Percentiles rank a stretch among this genome's conserved stretches.
Evolutionary conservation across 768 basidiomycete genomes (phyloP).

Genomic region (Termitomyces sp.): DNA sequence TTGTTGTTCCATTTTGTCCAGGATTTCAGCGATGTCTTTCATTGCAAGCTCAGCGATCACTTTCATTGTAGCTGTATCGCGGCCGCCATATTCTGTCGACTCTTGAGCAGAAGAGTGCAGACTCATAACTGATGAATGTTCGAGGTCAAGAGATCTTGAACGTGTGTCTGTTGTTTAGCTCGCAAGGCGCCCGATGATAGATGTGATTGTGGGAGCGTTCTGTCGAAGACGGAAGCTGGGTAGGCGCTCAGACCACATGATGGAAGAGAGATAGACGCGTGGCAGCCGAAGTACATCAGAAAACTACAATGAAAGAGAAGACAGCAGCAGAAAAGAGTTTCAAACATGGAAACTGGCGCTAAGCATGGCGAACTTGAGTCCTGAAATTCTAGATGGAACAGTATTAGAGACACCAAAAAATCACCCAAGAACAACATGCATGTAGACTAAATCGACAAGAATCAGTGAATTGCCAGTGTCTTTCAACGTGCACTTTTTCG

Average conservation of each 20-base stretch:
- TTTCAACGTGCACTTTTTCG: slow-evolving; percentile 43
- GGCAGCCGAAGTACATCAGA: background rate
- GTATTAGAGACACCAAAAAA: background rate
- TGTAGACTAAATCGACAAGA: background rate
- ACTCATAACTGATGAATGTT: background rate
- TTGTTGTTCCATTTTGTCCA: background rate
- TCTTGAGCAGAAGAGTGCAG: background rate
- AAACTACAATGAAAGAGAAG: background rate
- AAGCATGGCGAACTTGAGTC: background rate
- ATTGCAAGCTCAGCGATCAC: slow-evolving; percentile 1
- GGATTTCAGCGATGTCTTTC: slow-evolving; percentile 7
- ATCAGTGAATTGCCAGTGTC: too few species aligned
- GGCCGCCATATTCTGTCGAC: background rate
- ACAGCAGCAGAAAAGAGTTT: background rate
- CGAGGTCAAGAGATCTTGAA: background rate
- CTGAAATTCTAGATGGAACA: background rate
- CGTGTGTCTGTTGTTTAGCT: background rate
- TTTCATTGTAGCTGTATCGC: background rate
- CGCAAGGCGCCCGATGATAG: background rate
- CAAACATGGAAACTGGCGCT: background rate
- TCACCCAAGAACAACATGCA: background rate
- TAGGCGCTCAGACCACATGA: background rate
- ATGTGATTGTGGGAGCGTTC: background rate
- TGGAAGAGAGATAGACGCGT: background rate
- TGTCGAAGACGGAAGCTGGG: background rate